phyloP scores from a whole-genome alignment of 768 basidiomycete genomes.

The Russula ochroleuca region DNA sequence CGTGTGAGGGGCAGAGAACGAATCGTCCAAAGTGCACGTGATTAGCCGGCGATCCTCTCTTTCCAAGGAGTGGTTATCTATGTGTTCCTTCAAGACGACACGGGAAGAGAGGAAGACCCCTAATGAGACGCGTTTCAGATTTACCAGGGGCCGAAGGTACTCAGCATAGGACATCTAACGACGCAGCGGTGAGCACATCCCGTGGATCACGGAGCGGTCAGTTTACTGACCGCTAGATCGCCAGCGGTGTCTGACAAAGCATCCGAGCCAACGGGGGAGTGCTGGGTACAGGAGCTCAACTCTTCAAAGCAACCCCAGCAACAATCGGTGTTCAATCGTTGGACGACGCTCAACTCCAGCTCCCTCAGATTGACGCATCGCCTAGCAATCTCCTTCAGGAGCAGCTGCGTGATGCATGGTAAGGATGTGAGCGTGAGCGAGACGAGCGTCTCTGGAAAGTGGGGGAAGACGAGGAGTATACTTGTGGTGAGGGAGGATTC shows the following conservation, averaged over 20 bases:
- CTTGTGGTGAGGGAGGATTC: slow-evolving; percentile 16
- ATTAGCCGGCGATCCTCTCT: slow-evolving; percentile 4
- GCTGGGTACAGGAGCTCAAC: slow-evolving; percentile 46
- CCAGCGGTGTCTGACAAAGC: slow-evolving; percentile 42
- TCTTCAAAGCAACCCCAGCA: slow-evolving; percentile 67
- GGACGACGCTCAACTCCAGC: slow-evolving; percentile 56
- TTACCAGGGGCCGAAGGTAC: slow-evolving; percentile 44
- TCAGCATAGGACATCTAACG: slow-evolving; percentile 43
- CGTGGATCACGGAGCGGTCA: not conserved
- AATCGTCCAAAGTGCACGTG: slow-evolving; percentile 13
- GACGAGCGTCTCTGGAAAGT: slow-evolving; percentile 39
- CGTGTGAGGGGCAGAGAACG: slow-evolving; percentile 24
- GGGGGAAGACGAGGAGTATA: slow-evolving; percentile 23
- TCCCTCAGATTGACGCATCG: slow-evolving; percentile 44
- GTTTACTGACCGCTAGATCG: slow-evolving; percentile 49
- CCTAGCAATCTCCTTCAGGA: slow-evolving; percentile 46
- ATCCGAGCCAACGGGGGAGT: slow-evolving; percentile 54
- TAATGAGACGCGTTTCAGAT: slow-evolving; percentile 49
- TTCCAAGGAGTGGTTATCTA: slow-evolving; percentile 36
- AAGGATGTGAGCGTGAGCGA: slow-evolving; percentile 49
- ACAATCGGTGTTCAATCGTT: slow-evolving; percentile 52
- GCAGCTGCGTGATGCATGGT: slow-evolving; percentile 50
- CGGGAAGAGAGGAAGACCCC: slow-evolving; percentile 62
- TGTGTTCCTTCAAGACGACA: slow-evolving; percentile 45
- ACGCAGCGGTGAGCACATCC: slow-evolving; percentile 1